These are phyloP conservation scores for Rubia peregrina DNA, from an alignment of 305 asterid genomes.

Conservation along the genomic window DNA sequence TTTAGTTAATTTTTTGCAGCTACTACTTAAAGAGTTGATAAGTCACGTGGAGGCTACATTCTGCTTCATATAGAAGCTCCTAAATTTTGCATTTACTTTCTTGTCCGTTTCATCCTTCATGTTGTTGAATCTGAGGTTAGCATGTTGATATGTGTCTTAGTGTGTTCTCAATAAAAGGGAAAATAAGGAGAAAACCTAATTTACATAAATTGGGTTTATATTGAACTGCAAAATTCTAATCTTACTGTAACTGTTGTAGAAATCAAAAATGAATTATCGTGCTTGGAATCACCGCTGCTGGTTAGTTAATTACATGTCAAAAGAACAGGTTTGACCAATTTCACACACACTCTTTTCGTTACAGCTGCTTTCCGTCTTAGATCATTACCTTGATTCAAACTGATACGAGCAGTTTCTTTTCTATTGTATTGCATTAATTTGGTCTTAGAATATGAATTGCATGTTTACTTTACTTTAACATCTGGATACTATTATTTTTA, in stretches of 20 bases:
- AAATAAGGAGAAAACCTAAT: not conserved
- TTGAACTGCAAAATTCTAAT: conserved; percentile 3
- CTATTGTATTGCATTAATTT: not conserved
- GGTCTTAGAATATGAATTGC: not conserved
- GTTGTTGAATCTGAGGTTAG: not conserved
- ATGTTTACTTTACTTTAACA: not conserved
- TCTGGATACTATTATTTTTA: not conserved
- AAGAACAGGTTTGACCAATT: conserved; percentile 46
- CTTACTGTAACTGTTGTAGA: conserved; percentile 37
- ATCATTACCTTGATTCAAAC: conserved; percentile 15
- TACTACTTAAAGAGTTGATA: not conserved
- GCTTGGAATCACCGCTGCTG: conserved; percentile 97
- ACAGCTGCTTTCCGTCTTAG: conserved; percentile 13
- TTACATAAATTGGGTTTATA: not conserved
- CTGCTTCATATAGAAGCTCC: not conserved
- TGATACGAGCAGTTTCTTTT: not conserved
- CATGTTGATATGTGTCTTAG: not conserved
- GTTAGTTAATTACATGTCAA: conserved; percentile 81
- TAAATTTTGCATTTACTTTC: not conserved
- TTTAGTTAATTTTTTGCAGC: not conserved
- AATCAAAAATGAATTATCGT: conserved; percentile 89
- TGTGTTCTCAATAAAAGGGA: conserved; percentile 1
- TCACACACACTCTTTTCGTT: not conserved
- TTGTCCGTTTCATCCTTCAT: conserved; percentile 4
- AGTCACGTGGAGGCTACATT: not conserved